phyloP scores from a whole-genome alignment of 1,139 yeast species.

The Taphrina flavorubra region DNA sequence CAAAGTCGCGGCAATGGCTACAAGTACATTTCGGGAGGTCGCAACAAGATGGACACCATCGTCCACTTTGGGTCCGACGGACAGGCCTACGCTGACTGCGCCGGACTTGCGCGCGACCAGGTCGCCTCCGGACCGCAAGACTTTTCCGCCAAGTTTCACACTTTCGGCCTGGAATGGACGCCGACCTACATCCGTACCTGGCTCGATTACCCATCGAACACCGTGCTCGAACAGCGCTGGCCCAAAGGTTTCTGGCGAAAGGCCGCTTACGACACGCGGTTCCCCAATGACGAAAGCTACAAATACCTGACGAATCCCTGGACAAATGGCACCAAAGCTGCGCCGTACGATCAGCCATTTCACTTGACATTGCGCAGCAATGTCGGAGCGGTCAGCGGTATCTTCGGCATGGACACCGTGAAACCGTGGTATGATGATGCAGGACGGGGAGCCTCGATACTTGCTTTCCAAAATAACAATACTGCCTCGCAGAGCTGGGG shows the following conservation, averaged over 20 bases:
- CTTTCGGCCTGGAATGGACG: slow-evolving; percentile 46
- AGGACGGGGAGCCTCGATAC: slow-evolving; percentile 24
- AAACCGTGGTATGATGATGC: slow-evolving; percentile 45
- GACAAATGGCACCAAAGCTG: slow-evolving; percentile 41
- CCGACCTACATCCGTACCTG: slow-evolving; percentile 43
- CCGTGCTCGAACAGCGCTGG: slow-evolving; percentile 42
- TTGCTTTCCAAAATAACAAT: slow-evolving; percentile 40
- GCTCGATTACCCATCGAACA: slow-evolving; percentile 45
- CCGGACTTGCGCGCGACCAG: slow-evolving; percentile 2
- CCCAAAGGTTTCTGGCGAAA: slow-evolving; percentile 42
- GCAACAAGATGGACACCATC: slow-evolving; percentile 43
- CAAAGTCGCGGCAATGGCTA: slow-evolving; percentile 45
- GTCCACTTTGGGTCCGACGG: slow-evolving; percentile 44
- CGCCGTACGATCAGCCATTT: slow-evolving; percentile 46
- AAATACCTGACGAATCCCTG: slow-evolving; percentile 42
- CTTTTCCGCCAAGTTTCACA: slow-evolving; percentile 41
- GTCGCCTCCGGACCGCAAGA: slow-evolving; percentile 14
- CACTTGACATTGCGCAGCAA: slow-evolving; percentile 44
- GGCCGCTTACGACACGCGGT: slow-evolving; percentile 10
- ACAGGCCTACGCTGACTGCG: slow-evolving; percentile 20
- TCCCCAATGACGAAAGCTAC: slow-evolving; percentile 34
- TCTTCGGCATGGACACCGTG: slow-evolving; percentile 40
- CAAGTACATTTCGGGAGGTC: slow-evolving; percentile 42
- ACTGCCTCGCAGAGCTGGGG: slow-evolving; percentile 40
- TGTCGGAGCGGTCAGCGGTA: slow-evolving; percentile 46